Percentiles rank a stretch among this genome's conserved stretches.
Evolutionary conservation across 2,329 filamentous ascomycete species (phyloP).

Genomic region (Botrytis elliptica): DNA sequence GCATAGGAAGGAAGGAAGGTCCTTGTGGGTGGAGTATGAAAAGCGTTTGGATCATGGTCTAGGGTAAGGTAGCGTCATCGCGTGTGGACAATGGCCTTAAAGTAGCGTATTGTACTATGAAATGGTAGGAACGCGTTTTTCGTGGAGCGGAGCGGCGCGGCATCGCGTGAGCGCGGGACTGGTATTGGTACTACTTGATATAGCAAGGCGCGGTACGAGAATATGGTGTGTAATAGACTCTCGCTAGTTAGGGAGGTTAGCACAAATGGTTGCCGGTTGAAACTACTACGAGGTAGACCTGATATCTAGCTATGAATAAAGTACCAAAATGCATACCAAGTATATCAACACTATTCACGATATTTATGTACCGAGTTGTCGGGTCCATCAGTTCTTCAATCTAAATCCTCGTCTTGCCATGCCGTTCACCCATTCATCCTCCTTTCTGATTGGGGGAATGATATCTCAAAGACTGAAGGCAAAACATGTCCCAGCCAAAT

Average conservation of each 20-base stretch:
- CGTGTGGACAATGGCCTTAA: not conserved
- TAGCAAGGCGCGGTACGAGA: not conserved
- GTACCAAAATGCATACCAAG: not conserved
- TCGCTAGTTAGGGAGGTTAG: not conserved
- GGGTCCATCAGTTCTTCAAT: constrained; percentile 7
- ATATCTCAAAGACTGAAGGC: not conserved
- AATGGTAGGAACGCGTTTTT: not conserved
- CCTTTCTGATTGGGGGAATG: not conserved
- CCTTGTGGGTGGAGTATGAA: not conserved
- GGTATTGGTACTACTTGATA: not conserved
- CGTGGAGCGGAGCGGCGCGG: constrained; percentile 8
- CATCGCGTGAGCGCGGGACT: not conserved
- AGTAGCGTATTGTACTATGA: not conserved
- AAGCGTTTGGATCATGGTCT: not conserved
- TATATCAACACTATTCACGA: not conserved
- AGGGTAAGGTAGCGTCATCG: constrained; percentile 1
- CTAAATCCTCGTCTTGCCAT: not conserved
- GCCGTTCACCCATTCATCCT: not conserved
- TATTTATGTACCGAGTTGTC: constrained; percentile 1
- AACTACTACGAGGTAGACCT: not conserved
- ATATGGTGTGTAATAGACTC: not conserved
- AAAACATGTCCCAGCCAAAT: not conserved
- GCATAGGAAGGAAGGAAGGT: constrained; percentile 1
- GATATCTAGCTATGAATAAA: not conserved
- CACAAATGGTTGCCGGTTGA: not conserved